Base-by-base conservation (phyloP, 148 eudicot genomes). In the Fagopyrum tataricum region DNA sequence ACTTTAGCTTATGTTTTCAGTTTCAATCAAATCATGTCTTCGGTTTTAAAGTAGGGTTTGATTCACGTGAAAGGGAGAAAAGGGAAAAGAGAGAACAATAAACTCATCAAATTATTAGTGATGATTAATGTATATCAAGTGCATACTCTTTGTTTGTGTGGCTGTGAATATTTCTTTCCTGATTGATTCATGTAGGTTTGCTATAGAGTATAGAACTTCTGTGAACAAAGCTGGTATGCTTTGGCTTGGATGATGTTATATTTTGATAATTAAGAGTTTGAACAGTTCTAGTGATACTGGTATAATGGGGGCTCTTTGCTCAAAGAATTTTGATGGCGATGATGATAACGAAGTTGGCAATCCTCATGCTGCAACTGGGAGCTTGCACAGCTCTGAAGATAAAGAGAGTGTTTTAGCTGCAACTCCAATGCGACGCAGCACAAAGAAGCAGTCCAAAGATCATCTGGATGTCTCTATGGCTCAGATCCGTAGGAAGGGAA, bases 251-350 rank as follows among this genome's bases (percentile, higher is more conserved):
- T 39, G 69, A 64, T 64, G 69, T 20, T 56, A 43, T 31, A 39
- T 64, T 37, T 64, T 58, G 26, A 31, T 9, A 58, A 9, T 58
- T 31, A 58, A 23, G 64, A 23, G 20, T 23, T 23, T 20, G 10
- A 58, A 58, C 31, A 9, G 64, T 23, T 23, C 37, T 0, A 58
- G 64, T 58, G 37, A 23, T 58, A 8, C 37, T 23, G 23, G 64
- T 9, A 21, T 21, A 39, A 67, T 67, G 72, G 72, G 72, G 51
- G 52, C 72, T 70, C 72, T 70, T 70, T 70, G 72, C 20, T 70
- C 72, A 18, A 70, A 70, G 72, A 70, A 43, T 46, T 10, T 70
- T 17, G 13, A 10, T 6, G 26, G 7, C 1, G 72, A 44, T 18
- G 3, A 8, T 11, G 49, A 70, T 11, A 23, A 18, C 13, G 72